phyloP scores from a whole-genome alignment of 2,329 filamentous ascomycete genomes.

The Diaporthe ampelina region DNA sequence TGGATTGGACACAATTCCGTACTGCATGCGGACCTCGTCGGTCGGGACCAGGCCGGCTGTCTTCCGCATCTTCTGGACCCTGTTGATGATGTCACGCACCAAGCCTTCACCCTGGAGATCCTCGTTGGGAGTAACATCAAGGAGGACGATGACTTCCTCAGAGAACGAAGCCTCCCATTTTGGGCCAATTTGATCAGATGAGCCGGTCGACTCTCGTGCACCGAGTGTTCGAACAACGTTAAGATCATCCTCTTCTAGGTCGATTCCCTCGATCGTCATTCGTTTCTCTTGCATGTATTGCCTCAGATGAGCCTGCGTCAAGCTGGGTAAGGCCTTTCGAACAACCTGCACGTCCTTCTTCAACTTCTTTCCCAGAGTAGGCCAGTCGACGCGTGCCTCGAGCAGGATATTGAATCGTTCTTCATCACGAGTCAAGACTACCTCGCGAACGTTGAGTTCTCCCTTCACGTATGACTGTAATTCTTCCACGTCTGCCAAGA shows the following conservation, averaged over 20 bases:
- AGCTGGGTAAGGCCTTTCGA: constrained; percentile 85
- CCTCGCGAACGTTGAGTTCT: constrained; percentile 88
- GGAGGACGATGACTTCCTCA: constrained; percentile 87
- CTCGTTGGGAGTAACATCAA: constrained; percentile 81
- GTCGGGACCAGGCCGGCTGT: constrained; percentile 91
- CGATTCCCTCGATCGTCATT: constrained; percentile 88
- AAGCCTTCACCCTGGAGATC: constrained; percentile 91
- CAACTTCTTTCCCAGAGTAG: constrained; percentile 93
- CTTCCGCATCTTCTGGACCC: constrained; percentile 92
- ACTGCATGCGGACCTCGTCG: constrained; percentile 96
- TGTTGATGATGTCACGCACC: constrained; percentile 91
- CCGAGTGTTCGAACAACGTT: constrained; percentile 82
- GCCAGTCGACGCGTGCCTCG: constrained; percentile 91
- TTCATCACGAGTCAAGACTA: constrained; percentile 88
- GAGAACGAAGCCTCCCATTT: constrained; percentile 89
- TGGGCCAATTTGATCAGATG: constrained; percentile 71
- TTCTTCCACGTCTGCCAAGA: constrained; percentile 87
- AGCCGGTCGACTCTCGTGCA: constrained; percentile 57
- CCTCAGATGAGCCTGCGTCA: constrained; percentile 86
- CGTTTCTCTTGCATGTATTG: constrained; percentile 80
- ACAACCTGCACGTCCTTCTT: constrained; percentile 95
- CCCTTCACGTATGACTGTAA: constrained; percentile 88
- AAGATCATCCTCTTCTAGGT: constrained; percentile 84
- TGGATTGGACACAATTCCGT: constrained; percentile 83
- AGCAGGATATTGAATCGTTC: constrained; percentile 92